phyloP scores from a whole-genome alignment of 768 basidiomycete genomes.

The Auricularia auricula-judae region DNA sequence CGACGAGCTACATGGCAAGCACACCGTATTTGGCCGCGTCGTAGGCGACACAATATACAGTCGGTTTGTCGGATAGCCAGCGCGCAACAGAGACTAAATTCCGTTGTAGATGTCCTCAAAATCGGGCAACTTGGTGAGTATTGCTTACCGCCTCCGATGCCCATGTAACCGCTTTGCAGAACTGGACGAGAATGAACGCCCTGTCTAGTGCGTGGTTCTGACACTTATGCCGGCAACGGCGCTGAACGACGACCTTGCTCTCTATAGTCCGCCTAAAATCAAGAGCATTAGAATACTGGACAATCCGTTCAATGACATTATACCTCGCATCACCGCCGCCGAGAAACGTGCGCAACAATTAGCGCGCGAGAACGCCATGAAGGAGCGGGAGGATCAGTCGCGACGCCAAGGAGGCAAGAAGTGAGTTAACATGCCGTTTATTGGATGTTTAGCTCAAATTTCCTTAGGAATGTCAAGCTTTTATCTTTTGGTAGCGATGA shows the following conservation, averaged over 20 bases:
- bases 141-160: not conserved
- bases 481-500: conserved; percentile 79
- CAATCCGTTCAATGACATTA: conserved; percentile 91
- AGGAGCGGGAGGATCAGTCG: conserved; percentile 67
- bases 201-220: conserved; percentile 54
- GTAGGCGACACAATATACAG: conserved; percentile 87
- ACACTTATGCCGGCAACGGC: not conserved
- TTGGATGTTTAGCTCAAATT: not conserved
- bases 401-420: conserved; percentile 77
- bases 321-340: conserved; percentile 90
- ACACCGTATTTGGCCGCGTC: conserved; percentile 87
- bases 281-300: conserved; percentile 74
- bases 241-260: not conserved
- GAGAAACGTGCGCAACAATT: conserved; percentile 78
- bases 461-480: conserved; percentile 69
- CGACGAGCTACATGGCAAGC: conserved; percentile 87
- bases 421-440: conserved; percentile 31
- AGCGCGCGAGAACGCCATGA: conserved; percentile 64
- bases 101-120: conserved; percentile 67
- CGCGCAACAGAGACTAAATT: conserved; percentile 1
- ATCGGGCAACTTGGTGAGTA: conserved; percentile 77
- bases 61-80: conserved; percentile 26
- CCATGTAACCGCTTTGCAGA: conserved; percentile 29
- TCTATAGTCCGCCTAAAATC: conserved; percentile 77
- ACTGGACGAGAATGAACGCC: conserved; percentile 60